Conservation (phyloP, 495 filamentous ascomycete species). For the Lasiosphaeria miniovina region DNA sequence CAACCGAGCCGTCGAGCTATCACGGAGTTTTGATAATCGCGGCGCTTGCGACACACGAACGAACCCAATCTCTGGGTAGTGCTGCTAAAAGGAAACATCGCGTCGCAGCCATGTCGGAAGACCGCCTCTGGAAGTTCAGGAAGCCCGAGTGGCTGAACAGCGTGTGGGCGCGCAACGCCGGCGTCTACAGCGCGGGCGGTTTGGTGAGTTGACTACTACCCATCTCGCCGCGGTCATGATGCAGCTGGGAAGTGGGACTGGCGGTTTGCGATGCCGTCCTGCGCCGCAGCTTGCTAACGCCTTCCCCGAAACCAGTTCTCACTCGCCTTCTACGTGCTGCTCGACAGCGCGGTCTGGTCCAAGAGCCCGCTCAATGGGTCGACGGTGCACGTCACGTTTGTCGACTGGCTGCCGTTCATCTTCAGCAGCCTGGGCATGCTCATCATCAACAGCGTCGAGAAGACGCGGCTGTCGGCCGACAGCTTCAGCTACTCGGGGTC, state of each 20-base stretch:
- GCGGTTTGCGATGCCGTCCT: no score
- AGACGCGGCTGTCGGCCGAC: constrained; percentile 79
- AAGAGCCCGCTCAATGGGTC: constrained; percentile 74
- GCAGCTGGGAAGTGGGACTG: neutral
- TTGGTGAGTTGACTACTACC: constrained; percentile 57
- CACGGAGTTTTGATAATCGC: no score
- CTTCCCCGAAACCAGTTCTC: constrained; percentile 65
- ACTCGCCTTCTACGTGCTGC: constrained; percentile 91
- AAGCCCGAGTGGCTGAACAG: constrained; percentile 90
- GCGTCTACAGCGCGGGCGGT: constrained; percentile 83
- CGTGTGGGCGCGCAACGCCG: constrained; percentile 71
- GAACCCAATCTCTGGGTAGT: no score
- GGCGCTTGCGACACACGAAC: no score
- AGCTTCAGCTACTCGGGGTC: constrained; percentile 80
- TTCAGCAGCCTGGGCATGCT: constrained; percentile 94
- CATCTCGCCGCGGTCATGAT: neutral
- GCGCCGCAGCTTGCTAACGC: no score
- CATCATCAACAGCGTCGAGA: constrained; percentile 98
- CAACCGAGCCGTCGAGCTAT: no score
- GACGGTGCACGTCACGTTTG: constrained; percentile 84
- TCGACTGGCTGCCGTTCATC: constrained; percentile 98
- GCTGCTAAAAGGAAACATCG: neutral
- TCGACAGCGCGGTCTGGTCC: constrained; percentile 88
- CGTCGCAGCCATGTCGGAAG: constrained; percentile 47
- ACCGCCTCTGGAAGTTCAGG: constrained; percentile 73